Percentiles rank a stretch among this genome's conserved stretches.
Evolutionary conservation across 805 yeast species (phyloP).

Genomic region (Lachancea kluyveri): DNA sequence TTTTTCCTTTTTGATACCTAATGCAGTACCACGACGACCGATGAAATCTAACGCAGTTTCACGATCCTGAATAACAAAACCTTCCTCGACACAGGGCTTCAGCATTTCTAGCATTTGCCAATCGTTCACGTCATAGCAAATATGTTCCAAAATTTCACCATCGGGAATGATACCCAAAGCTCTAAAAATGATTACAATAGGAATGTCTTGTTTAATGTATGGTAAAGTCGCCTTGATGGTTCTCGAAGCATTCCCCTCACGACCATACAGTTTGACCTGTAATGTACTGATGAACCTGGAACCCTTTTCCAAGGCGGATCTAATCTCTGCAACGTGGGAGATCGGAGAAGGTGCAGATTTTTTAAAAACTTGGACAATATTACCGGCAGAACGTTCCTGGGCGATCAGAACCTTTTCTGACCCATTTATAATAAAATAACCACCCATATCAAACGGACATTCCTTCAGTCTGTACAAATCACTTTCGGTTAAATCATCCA

Average conservation of each 20-base stretch:
- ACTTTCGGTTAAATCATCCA: conserved; percentile 82
- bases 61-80: conserved; percentile 95
- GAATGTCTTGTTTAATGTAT: conserved; percentile 92
- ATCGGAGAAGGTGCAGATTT: conserved; percentile 97
- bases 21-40: conserved; percentile 96
- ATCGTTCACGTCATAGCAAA: conserved; percentile 94
- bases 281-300: conserved; percentile 88
- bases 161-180: conserved; percentile 98
- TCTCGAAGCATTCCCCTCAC: conserved; percentile 67
- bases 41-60: conserved; percentile 97
- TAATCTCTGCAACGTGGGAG: conserved; percentile 91
- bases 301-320: conserved; percentile 96
- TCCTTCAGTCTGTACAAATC: conserved; percentile 94
- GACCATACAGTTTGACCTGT: conserved; percentile 87
- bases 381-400: conserved; percentile 97
- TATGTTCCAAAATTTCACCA: conserved; percentile 97
- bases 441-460: conserved; percentile 99
- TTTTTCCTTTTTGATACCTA: conserved; percentile 94
- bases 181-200: conserved; percentile 93
- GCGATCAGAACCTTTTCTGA: conserved; percentile 98
- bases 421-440: conserved; percentile 96
- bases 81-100: conserved; percentile 99
- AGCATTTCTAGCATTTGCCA: conserved; percentile 99
- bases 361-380: conserved; percentile 96
- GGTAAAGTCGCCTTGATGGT: conserved; percentile 95